These are phyloP conservation scores for Penicillium sp. DNA, from an alignment of 2,329 filamentous ascomycete genomes.

Conservation along the genomic window DNA sequence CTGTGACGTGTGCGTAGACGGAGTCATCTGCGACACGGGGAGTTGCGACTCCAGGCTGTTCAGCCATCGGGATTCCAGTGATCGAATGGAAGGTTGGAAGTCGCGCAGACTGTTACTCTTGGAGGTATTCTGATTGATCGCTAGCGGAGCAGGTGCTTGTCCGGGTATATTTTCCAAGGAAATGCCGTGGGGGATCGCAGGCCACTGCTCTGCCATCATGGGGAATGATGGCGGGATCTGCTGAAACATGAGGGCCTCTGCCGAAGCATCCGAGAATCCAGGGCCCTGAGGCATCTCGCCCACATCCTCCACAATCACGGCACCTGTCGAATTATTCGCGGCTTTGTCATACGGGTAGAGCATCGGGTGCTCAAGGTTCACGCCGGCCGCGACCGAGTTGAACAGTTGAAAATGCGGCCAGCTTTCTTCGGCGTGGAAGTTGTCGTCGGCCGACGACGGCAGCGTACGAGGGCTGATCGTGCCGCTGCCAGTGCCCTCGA, in stretches of 20 bases:
- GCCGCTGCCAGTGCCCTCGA: constrained; percentile 39
- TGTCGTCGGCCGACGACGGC: constrained; percentile 43
- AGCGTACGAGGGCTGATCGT: constrained; percentile 44
- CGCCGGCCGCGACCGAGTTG: constrained; percentile 36
- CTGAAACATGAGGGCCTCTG: constrained; percentile 39
- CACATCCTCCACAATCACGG: constrained; percentile 44
- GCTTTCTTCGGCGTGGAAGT: constrained; percentile 42
- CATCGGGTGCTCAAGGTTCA: constrained; percentile 39
- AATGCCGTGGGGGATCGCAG: constrained; percentile 25
- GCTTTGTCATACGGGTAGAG: constrained; percentile 42
- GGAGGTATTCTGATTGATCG: constrained; percentile 27
- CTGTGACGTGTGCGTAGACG: constrained; percentile 29
- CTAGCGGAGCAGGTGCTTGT: constrained; percentile 21
- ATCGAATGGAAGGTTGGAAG: constrained; percentile 33
- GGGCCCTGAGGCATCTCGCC: constrained; percentile 36
- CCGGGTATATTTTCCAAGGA: constrained; percentile 23
- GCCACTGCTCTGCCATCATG: constrained; percentile 36
- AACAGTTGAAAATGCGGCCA: constrained; percentile 45
- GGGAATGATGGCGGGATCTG: constrained; percentile 37
- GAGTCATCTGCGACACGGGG: constrained; percentile 34
- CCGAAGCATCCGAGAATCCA: constrained; percentile 35
- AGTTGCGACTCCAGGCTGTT: constrained; percentile 40
- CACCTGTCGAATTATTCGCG: constrained; percentile 29
- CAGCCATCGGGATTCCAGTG: constrained; percentile 42
- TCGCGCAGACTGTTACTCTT: constrained; percentile 29